Conservation (phyloP, 2,329 filamentous ascomycete genomes). For the Phyllosticta paracitricarpa region DNA sequence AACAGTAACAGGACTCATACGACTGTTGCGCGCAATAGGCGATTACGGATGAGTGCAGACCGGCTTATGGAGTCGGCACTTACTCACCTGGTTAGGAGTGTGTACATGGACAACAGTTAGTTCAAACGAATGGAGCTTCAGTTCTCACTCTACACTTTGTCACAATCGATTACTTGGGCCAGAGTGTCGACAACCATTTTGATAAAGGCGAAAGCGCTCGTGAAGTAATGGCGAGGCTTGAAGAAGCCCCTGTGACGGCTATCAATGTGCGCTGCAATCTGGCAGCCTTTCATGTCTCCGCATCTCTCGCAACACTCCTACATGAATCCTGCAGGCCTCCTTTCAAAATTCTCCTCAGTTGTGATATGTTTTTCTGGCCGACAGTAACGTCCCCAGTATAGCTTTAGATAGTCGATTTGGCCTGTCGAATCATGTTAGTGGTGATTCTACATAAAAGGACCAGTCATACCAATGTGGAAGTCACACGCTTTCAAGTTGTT, state of each 20-base stretch:
- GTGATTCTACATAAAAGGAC: neutral
- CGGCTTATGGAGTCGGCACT: too few species aligned
- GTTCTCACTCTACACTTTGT: too few species aligned
- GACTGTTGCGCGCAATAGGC: too few species aligned
- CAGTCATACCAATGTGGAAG: constrained; percentile 2
- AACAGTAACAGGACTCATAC: too few species aligned
- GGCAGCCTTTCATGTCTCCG: neutral
- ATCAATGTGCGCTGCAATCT: neutral
- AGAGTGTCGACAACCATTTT: neutral
- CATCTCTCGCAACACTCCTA: neutral
- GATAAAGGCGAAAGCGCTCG: too few species aligned
- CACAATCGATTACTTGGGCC: too few species aligned
- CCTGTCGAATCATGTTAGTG: neutral
- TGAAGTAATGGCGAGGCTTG: neutral
- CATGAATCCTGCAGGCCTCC: neutral
- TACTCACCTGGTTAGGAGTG: too few species aligned
- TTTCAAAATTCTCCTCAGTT: neutral
- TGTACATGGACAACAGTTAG: too few species aligned
- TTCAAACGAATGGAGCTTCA: too few species aligned
- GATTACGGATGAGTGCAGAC: too few species aligned
- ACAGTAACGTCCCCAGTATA: neutral
- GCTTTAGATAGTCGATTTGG: neutral
- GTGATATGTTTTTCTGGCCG: neutral
- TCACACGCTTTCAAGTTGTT: neutral
- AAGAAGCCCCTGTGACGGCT: neutral